Evolutionary conservation across 2,329 filamentous ascomycete species (phyloP).

Genomic region (Xylariales sp.): DNA sequence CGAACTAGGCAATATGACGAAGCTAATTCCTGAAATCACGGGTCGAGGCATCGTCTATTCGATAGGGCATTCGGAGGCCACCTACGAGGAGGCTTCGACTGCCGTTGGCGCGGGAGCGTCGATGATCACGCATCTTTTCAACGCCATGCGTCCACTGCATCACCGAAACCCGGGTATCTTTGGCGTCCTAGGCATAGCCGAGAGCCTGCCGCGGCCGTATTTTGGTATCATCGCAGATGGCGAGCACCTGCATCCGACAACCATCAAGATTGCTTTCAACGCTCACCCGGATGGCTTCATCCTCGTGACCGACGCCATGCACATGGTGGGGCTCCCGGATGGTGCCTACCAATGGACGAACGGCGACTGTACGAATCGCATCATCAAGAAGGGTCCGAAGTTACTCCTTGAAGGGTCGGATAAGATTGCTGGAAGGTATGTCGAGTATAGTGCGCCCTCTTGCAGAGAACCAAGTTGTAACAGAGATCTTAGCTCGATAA

Average conservation of each 20-base stretch:
- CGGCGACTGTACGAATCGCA: constrained; percentile 50
- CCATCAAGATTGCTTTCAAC: constrained; percentile 83
- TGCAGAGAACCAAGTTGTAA: background rate
- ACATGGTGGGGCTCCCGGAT: constrained; percentile 76
- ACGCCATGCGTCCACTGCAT: constrained; percentile 85
- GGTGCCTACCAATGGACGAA: constrained; percentile 86
- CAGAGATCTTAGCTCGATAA: constrained; percentile 50
- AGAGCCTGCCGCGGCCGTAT: constrained; percentile 59
- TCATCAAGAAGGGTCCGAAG: constrained; percentile 66
- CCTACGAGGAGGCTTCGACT: constrained; percentile 72
- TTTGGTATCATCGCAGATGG: constrained; percentile 91
- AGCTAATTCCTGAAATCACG: constrained; percentile 62
- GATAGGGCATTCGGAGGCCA: constrained; percentile 82
- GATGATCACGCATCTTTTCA: constrained; percentile 93
- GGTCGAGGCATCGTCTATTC: constrained; percentile 67
- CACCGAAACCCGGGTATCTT: constrained; percentile 91
- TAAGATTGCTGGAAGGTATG: constrained; percentile 71
- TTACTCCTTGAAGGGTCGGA: constrained; percentile 74
- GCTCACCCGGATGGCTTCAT: constrained; percentile 81
- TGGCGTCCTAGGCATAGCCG: constrained; percentile 69
- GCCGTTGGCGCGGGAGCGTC: constrained; percentile 71
- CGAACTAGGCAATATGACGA: constrained; percentile 67
- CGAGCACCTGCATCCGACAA: constrained; percentile 83
- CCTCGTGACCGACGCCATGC: constrained; percentile 90
- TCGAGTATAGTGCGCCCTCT: constrained; percentile 11